Evolutionary conservation across 2,329 filamentous ascomycete species (phyloP).

Genomic region (Fusarium sulawesiense): DNA sequence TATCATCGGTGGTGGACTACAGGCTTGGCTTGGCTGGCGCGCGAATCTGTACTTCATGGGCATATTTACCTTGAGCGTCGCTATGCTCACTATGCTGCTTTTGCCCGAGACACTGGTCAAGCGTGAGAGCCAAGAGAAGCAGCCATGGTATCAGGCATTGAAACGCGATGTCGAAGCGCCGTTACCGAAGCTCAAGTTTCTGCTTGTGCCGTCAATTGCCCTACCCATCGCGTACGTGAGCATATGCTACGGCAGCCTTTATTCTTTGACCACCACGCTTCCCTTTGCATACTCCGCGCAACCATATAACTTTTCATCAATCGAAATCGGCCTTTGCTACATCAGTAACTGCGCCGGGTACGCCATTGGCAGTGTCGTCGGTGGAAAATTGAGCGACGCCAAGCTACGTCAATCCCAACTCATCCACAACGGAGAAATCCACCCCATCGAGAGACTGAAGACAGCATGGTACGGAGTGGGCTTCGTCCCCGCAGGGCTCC

Average conservation of each 20-base stretch:
- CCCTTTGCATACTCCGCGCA: background rate
- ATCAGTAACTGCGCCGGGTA: constrained; percentile 9
- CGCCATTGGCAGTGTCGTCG: background rate
- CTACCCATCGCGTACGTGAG: constrained; percentile 3
- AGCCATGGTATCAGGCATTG: background rate
- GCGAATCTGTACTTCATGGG: constrained; percentile 4
- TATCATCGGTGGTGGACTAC: background rate
- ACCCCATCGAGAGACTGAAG: background rate
- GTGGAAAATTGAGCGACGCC: background rate
- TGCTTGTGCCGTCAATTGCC: background rate
- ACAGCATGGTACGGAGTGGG: constrained; percentile 2
- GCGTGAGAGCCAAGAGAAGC: background rate
- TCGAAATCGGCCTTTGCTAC: constrained; percentile 4
- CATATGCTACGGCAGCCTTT: constrained; percentile 2
- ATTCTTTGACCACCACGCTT: constrained; percentile 1
- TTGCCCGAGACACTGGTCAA: constrained; percentile 1
- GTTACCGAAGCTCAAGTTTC: background rate
- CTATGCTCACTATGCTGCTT: background rate
- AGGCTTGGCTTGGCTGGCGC: background rate
- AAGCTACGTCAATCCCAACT: background rate
- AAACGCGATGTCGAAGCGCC: background rate
- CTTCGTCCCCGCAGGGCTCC: background rate
- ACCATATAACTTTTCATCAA: constrained; percentile 2
- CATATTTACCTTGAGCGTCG: background rate
- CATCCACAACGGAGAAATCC: background rate